Base-by-base conservation (phyloP, 1,139 yeast species). In the Candida pseudocylindracea region DNA sequence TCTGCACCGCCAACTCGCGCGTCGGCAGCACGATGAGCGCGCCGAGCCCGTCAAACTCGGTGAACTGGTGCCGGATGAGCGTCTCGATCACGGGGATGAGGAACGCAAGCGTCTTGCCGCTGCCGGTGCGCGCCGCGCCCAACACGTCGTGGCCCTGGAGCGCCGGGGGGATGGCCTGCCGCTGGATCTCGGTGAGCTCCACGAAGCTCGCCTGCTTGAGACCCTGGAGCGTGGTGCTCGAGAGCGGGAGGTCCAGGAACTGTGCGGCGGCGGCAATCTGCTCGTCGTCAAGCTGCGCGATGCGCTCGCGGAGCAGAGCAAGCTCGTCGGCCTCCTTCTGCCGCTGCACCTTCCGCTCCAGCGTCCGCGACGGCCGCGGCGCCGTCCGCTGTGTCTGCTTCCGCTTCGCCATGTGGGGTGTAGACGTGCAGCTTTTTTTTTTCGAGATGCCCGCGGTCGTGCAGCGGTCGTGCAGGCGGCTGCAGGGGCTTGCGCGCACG, bases 61-160 rank as follows among this genome's bases (percentile, higher is more conserved):
- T 74, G 75, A 94, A 83, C 38, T 66, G 66, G 39, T 72, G 72
- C 41, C 78, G 65, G 40, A 70, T 65, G 37, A 85, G 57, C 33
- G 64, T 60, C 46, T 83, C 94, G 13, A 83, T 53, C 5, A 79
- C 67, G 2, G 99, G 99, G 30, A 88, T 64, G 42, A 88, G 57
- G 45, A 88, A 88, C 4, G 96, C 93, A 37, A 88, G 54, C 0
- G 99, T 88, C 50, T 88, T 88, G 32, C 99, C 99, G 2, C 94
- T 81, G 2, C 99, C 98, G 0, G 99, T 88, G 44, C 73, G 72
- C 12, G 98, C 98, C 15, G 95, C 92, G 25, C 85, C 96, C 42
- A 88, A 60, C 8, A 88, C 53, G 53, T 91, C 99, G 32, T 70
- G 63, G 1, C 92, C 91, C 43, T 78, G 71, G 38, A 88, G 57